phyloP scores from a whole-genome alignment of 495 filamentous ascomycete species.

The Hypoxylon fragiforme region DNA sequence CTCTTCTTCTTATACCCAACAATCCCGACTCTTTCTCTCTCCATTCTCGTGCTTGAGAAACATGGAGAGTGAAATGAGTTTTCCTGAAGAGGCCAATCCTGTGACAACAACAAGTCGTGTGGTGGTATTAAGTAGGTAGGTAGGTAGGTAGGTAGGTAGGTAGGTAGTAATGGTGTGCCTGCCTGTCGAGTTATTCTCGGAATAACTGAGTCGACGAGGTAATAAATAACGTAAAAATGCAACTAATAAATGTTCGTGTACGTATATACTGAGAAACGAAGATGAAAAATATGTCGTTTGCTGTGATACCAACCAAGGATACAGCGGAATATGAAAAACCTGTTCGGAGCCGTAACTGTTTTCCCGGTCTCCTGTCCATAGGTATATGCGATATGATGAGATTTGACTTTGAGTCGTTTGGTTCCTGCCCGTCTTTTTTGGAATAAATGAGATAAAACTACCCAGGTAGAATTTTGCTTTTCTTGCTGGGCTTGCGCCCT shows the following conservation, averaged over 20 bases:
- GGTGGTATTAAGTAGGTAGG: slow-evolving; percentile 30
- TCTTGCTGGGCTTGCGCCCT: slow-evolving; percentile 36
- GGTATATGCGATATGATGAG: too few species aligned
- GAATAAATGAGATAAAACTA: slow-evolving; percentile 24
- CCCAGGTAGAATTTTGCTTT: slow-evolving; percentile 27
- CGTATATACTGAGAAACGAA: slow-evolving; percentile 28
- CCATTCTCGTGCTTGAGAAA: too few species aligned
- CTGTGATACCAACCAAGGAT: slow-evolving; percentile 15
- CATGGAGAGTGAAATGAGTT: slow-evolving; percentile 7
- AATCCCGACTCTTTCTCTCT: slow-evolving; percentile 16
- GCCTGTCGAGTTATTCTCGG: background rate
- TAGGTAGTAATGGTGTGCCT: slow-evolving; percentile 1
- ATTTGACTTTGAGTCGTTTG: slow-evolving; percentile 26
- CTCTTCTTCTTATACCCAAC: too few species aligned
- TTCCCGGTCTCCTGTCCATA: slow-evolving; percentile 27
- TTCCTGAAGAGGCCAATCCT: slow-evolving; percentile 26
- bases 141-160: too few species aligned
- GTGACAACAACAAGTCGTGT: slow-evolving; percentile 27
- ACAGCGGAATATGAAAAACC: background rate
- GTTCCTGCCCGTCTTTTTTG: slow-evolving; percentile 30
- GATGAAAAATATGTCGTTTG: background rate
- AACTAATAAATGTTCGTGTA: too few species aligned
- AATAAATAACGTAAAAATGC: too few species aligned
- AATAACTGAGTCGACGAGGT: background rate
- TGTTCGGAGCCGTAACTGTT: slow-evolving; percentile 26